phyloP scores from a whole-genome alignment of 306 rosid species.

The Cicer judaicum region DNA sequence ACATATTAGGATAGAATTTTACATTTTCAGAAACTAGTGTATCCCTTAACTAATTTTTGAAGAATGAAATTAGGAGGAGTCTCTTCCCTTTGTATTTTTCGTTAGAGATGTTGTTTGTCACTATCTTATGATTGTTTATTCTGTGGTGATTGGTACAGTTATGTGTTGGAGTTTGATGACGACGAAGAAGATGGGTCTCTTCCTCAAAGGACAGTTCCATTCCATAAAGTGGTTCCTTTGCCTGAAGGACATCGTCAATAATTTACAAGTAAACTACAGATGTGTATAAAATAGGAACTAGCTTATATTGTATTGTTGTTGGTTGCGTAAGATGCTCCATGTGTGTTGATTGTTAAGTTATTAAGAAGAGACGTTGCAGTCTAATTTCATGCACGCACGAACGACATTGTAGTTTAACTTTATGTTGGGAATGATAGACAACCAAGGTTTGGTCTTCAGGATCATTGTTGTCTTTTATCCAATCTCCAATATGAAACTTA shows the following conservation, averaged over 20 bases:
- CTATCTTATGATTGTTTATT: constrained; percentile 21
- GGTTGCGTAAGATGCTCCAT: constrained; percentile 38
- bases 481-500: not conserved
- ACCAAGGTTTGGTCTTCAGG: not conserved
- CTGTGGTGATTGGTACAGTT: constrained; percentile 64
- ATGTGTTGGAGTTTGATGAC: constrained; percentile 89
- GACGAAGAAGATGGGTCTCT: constrained; percentile 97
- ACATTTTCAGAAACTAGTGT: not conserved
- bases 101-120: not conserved
- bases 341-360: constrained; percentile 3
- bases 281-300: constrained; percentile 51
- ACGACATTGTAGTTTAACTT: constrained; percentile 8
- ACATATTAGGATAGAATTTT: too few species aligned
- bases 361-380: constrained; percentile 1
- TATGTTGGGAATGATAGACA: not conserved
- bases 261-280: constrained; percentile 43
- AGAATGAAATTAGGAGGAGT: not conserved
- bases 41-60: not conserved
- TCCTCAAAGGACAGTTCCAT: constrained; percentile 92
- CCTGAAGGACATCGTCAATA: constrained; percentile 97
- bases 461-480: not conserved
- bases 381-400: constrained; percentile 11
- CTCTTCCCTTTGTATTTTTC: not conserved
- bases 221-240: constrained; percentile 86
- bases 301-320: constrained; percentile 1